These are phyloP conservation scores for Phyllostachys edulis DNA, from an alignment of 176 grass and related monocot species.

Conservation along the genomic window DNA sequence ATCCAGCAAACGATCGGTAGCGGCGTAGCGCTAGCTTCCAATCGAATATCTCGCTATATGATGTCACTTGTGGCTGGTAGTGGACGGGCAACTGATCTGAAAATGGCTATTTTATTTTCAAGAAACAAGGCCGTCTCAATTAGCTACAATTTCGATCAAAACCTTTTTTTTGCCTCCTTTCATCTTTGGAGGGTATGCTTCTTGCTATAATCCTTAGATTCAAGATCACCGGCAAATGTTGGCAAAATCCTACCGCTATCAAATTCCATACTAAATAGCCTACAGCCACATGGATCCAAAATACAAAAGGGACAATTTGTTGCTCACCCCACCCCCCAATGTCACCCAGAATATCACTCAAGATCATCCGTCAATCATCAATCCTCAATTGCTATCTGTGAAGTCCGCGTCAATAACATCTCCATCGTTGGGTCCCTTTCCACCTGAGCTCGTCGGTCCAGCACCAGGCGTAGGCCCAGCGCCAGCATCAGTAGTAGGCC, in stretches of 20 bases:
- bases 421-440: conserved; percentile 56
- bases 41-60: too few relatives aligned
- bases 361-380: not conserved
- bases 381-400: conserved; percentile 78
- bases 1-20: not conserved
- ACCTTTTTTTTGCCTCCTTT: not conserved
- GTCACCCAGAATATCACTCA: conserved; percentile 11
- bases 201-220: not conserved
- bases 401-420: conserved; percentile 98
- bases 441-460: conserved; percentile 31
- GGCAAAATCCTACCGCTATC: not conserved
- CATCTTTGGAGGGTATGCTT: too few relatives aligned
- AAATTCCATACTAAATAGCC: conserved; percentile 28
- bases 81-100: not conserved
- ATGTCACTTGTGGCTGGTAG: not conserved
- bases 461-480: conserved; percentile 51
- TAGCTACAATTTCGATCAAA: conserved; percentile 31
- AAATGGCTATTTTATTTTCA: not conserved
- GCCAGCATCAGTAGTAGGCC: conserved; percentile 38
- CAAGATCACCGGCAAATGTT: conserved; percentile 33
- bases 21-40: not conserved
- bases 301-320: conserved; percentile 39
- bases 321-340: not conserved
- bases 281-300: conserved; percentile 30
- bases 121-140: not conserved